A percentile compares a stretch with the other conserved stretches of the same genome.
Conservation (phyloP, 345 rosid species). For the Citrus medica region DNA sequence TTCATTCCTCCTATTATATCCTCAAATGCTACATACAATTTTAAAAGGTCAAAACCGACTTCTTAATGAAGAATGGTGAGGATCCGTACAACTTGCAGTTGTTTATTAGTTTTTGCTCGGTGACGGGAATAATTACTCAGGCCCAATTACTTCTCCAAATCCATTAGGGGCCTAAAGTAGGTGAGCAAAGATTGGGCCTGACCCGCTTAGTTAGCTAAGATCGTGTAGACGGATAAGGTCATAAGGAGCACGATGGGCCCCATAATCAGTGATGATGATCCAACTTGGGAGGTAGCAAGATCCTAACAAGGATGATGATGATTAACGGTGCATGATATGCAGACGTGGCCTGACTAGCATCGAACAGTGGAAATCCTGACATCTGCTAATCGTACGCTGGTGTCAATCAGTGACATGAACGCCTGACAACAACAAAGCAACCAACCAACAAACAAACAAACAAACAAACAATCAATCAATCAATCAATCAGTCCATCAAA, state of each 20-base stretch:
- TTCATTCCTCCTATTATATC: too few relatives aligned
- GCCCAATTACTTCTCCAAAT: neutral
- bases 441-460: neutral
- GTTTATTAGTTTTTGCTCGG: too few relatives aligned
- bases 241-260: neutral
- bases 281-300: neutral
- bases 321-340: slow-evolving; percentile 16
- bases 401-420: neutral
- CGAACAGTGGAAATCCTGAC: neutral
- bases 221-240: too few relatives aligned
- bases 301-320: neutral
- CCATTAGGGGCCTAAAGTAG: neutral
- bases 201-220: too few relatives aligned
- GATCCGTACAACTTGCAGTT: too few relatives aligned
- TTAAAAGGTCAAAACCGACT: too few relatives aligned
- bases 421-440: neutral
- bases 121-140: neutral
- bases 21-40: too few relatives aligned
- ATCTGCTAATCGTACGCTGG: neutral
- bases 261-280: neutral
- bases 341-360: slow-evolving; percentile 28
- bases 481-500: neutral
- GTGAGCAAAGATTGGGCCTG: too few relatives aligned
- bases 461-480: neutral
- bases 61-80: too few relatives aligned